A percentile compares a stretch with the other conserved stretches of the same genome.
These are phyloP conservation scores for Tilletia indica DNA, from an alignment of 1,284 basidiomycete genomes.

Conservation along the genomic window DNA sequence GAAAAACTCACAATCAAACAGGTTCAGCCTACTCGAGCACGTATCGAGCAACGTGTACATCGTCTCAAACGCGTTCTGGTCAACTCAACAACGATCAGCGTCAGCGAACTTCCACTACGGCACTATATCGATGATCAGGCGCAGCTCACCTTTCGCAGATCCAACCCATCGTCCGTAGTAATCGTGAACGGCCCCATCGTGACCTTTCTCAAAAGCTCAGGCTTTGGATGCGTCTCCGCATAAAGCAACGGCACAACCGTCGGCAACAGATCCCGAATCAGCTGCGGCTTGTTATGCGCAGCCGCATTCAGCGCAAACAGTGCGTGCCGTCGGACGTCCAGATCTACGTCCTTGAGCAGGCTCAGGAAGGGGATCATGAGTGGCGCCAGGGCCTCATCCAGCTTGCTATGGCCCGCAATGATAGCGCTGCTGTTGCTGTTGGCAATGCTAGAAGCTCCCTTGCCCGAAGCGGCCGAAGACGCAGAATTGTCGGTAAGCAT, in stretches of 20 bases:
- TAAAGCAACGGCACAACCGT: constrained; percentile 79
- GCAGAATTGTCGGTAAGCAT: constrained; percentile 83
- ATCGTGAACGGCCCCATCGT: constrained; percentile 99
- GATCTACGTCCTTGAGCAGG: constrained; percentile 76
- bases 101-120: neutral
- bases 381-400: constrained; percentile 79
- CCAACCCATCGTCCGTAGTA: constrained; percentile 87
- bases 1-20: constrained; percentile 65
- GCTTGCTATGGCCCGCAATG: neutral
- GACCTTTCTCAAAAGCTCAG: constrained; percentile 64
- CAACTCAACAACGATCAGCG: neutral
- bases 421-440: neutral
- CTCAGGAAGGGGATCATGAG: constrained; percentile 85
- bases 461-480: constrained; percentile 58
- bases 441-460: neutral
- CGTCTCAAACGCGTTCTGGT: constrained; percentile 87
- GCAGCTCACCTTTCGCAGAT: constrained; percentile 64
- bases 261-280: constrained; percentile 79
- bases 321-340: constrained; percentile 46
- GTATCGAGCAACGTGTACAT: constrained; percentile 94
- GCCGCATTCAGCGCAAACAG: constrained; percentile 84
- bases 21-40: constrained; percentile 77
- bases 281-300: constrained; percentile 85
- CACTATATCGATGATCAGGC: neutral
- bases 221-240: constrained; percentile 76